Evolutionary conservation across 768 basidiomycete genomes (phyloP).

Genomic region (Mycena floridula): DNA sequence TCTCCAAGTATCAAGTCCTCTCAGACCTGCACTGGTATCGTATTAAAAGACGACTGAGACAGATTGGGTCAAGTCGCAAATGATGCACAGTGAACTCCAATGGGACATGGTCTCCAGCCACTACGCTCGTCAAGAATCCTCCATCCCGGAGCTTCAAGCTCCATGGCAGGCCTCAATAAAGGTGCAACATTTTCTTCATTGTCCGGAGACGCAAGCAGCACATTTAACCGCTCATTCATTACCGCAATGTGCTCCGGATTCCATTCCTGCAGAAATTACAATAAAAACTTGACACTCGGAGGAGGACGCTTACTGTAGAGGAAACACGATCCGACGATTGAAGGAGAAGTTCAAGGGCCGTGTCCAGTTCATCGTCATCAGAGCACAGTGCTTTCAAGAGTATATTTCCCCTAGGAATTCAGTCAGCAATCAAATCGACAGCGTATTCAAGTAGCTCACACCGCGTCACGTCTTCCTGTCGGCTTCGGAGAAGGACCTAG

Average conservation of each 20-base stretch:
- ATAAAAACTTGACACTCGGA: too few species aligned
- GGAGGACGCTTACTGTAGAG: slow-evolving; percentile 12
- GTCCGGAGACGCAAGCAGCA: slow-evolving; percentile 21
- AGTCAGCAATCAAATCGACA: too few species aligned
- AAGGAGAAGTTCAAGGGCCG: slow-evolving; percentile 17
- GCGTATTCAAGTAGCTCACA: too few species aligned
- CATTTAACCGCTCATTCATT: slow-evolving; percentile 50
- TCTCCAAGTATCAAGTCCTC: too few species aligned
- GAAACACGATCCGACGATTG: slow-evolving; percentile 10
- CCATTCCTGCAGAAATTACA: slow-evolving; percentile 47
- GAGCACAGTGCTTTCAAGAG: slow-evolving; percentile 37
- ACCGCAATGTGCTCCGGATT: slow-evolving; percentile 37
- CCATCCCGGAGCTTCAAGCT: slow-evolving; percentile 42
- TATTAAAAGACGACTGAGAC: background rate
- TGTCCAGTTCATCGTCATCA: slow-evolving; percentile 27
- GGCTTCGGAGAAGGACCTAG: slow-evolving; percentile 32
- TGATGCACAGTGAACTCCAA: slow-evolving; percentile 42
- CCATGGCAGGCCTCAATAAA: too few species aligned
- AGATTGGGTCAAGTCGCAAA: background rate
- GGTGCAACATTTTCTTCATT: slow-evolving; percentile 3
- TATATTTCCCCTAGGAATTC: slow-evolving; percentile 12
- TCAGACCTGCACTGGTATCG: too few species aligned
- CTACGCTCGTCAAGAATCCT: slow-evolving; percentile 31
- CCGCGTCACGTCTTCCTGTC: slow-evolving; percentile 3
- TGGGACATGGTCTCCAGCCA: slow-evolving; percentile 62